Base-by-base conservation (phyloP, 805 yeast species). In the Candida tibetensis region DNA sequence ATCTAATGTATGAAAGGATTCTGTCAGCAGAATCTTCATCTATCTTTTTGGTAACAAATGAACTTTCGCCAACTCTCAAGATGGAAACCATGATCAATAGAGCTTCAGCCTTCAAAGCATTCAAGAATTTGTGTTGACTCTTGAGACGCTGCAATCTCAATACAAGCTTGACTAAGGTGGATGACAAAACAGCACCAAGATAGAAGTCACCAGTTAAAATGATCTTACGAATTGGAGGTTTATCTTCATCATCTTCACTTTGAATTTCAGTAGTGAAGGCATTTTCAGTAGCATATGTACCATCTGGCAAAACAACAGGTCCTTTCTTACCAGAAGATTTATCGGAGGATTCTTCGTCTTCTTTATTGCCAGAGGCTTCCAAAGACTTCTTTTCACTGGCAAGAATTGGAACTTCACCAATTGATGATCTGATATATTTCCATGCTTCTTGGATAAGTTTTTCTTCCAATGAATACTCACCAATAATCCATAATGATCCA, bases 21-120 rank as follows among this genome's bases (percentile, higher is more conserved):
- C 98, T 80, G 66, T 93, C 99, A n/a, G 85, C 79, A 2, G 97
- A 86, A 65, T 95, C 99, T 66, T 93, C 99, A 57, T 93, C 97
- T 46, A 91, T 89, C 52, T 79, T 78, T 57, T 82, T 81, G 45
- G 79, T 72, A 17, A 79, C 91, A 40, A 74, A 69, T 13, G 74
- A 62, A 9, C 93, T 77, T 49, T 87, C 85, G 34, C 96, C 96
- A 28, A 80, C 91, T 57, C 99, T 79, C 44, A 93, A 71, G 35
- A 91, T 82, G 25, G 96, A 87, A 38, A 95, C 95, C 81, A 95
- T 76, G 43, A 88, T 84, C 53, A 93, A 76, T 71, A 91, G 74
- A 12, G 96, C 97, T 67, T 93, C 99, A 16, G 98, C 98, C 53
- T 84, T 86, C 55, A 88, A 74, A 10, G 95, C 95, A 62, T 93